Base-by-base conservation (phyloP, 495 filamentous ascomycete species). In the Penicillium verhagenii region DNA sequence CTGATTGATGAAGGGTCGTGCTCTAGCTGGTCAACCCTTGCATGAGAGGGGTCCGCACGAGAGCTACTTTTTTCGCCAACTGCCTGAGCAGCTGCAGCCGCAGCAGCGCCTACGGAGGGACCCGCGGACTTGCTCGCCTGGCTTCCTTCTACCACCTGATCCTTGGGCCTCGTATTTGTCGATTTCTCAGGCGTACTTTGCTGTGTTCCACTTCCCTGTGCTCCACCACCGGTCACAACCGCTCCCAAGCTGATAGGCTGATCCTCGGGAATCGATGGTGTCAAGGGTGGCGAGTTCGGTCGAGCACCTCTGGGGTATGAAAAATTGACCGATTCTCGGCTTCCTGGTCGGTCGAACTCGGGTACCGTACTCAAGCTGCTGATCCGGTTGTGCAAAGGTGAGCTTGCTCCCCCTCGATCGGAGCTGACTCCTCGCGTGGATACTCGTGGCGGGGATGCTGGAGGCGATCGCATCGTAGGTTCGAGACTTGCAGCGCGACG, bases 241-340 rank as follows among this genome's bases (percentile, higher is more conserved):
- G 60, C 56, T 20, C 56, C 59, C 18, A 48, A 35, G 7, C 56
- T 45, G 23, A 52, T 25, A 26, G 42, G 13, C 23, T 25, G 59
- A 45, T 18, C 54, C 51, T 37, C 63, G 44, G 47, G 54, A 1
- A 47, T 47, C 56, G 65, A 60, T 28, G 65, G 59, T 6, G 53
- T 38, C 11, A 59, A 50, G n/a, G 60, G 68, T 14, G 72, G 74
- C 35, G 79, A 78, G 25, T 59, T 78, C 1, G 71, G 67, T 4
- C 76, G 75, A 18, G 80, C 72, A 60, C 79, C 79, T 61, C 83
- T 85, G 3, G 91, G 91, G 35, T 91, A 90, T 6, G 92, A 96
- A 62, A 94, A 95, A 70, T 96, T 96, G 59, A 93, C 77, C 3
- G 88, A 91, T 38, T 75, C 82, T 59, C 82, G 76, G 63, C 84